Base-by-base conservation (phyloP, 495 filamentous ascomycete genomes). In the Annulohypoxylon moriforme region DNA sequence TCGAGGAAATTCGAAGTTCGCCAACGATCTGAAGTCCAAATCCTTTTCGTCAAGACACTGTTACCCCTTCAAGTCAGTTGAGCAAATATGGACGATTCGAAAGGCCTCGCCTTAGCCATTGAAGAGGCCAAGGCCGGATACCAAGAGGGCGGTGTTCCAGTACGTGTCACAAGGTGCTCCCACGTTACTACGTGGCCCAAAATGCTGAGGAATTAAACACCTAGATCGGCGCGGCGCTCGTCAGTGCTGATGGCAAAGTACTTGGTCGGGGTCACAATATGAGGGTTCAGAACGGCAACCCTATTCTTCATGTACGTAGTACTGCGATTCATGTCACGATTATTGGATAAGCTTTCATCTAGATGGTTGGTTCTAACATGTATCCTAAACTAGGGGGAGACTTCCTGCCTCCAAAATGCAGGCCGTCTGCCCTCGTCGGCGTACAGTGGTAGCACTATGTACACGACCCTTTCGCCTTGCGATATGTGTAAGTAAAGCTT, bases 381-480 rank as follows among this genome's bases (percentile, higher is more conserved):
- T 36, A 5, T 34, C 3, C 34, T 34, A 16, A 38, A 20, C 14
- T 66, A 95, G 92, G 93, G 89, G 53, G 93, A 96, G 76, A 95
- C 93, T 55, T 89, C 93, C 10, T 89, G 91, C 9, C 85, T 97
- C 42, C 91, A 94, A 64, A 91, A 91, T 78, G 90, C 92, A 0
- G 93, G 93, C 40, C 89, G 92, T 59, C 86, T 94, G 40, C 88
- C 90, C 38, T 91, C 90, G 11, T 86, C 85, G 0, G 87, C 87
- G 18, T 96, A 94, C 79, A 80, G 84, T 71, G 90, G 91, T 44
- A 79, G 75, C 13, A 96, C 93, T 4, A 94, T 96, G 90, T 96
- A 93, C 79, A 96, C 93, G 8, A 95, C 93, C 1, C 82, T 96
- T 4, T 94, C 93, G 13, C 93, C 92, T 0, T 97, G 93, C 77